Percentiles rank a stretch among this genome's conserved stretches.
Conservation (phyloP, 2,329 filamentous ascomycete species). For the Corynespora cassiicola region DNA sequence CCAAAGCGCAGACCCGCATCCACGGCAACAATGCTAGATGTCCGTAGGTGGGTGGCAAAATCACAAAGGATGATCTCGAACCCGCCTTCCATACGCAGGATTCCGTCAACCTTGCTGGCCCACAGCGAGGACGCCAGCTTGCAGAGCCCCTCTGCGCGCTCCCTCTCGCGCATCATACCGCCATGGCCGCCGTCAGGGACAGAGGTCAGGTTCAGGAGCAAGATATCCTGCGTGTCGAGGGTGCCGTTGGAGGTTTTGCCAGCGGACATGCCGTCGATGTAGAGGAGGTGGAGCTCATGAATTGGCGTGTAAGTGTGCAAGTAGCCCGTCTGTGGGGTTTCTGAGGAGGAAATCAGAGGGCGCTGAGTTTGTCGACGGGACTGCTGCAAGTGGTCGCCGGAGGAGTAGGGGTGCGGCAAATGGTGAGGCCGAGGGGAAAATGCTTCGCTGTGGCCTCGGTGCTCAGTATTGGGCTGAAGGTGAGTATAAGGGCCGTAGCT, state of each 20-base stretch:
- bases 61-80: constrained; percentile 75
- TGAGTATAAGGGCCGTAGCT: too few species aligned
- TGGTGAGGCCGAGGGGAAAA: constrained; percentile 11
- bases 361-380: constrained; percentile 12
- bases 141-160: constrained; percentile 65
- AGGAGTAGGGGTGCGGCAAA: background rate
- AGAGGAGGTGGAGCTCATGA: constrained; percentile 66
- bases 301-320: constrained; percentile 71
- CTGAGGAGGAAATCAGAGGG: background rate
- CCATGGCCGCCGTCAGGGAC: constrained; percentile 9
- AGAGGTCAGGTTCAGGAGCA: constrained; percentile 57
- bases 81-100: constrained; percentile 72
- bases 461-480: too few species aligned
- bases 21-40: constrained; percentile 14
- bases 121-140: constrained; percentile 58
- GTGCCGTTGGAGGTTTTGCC: constrained; percentile 71
- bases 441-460: constrained; percentile 8
- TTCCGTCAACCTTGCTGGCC: constrained; percentile 63
- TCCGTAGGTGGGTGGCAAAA: constrained; percentile 56
- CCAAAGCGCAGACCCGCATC: background rate
- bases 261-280: constrained; percentile 74
- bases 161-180: constrained; percentile 53
- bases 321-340: constrained; percentile 54
- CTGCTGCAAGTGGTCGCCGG: constrained; percentile 1
- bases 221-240: constrained; percentile 69